Conservation (phyloP, 495 filamentous ascomycete species). For the Talaromyces borbonicus region DNA sequence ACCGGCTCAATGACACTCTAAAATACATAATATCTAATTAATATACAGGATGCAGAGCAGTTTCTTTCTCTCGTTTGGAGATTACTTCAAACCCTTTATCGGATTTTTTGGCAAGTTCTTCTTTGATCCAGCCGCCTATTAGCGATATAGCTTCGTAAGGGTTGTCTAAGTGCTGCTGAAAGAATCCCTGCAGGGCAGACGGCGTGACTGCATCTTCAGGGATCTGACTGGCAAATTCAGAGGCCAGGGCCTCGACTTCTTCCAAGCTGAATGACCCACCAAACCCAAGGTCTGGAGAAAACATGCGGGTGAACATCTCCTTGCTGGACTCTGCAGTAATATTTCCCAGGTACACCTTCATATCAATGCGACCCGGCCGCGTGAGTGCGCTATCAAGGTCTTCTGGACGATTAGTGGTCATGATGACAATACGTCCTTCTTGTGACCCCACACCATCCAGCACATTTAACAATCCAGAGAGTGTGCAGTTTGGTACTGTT, state of each 20-base stretch:
- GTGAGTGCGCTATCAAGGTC: constrained; percentile 65
- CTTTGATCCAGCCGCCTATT: constrained; percentile 47
- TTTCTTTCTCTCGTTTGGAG: background rate
- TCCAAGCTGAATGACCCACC: background rate
- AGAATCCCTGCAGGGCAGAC: constrained; percentile 69
- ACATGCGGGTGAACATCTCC: constrained; percentile 7
- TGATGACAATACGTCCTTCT: constrained; percentile 71
- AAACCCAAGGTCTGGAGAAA: constrained; percentile 1
- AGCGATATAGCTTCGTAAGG: constrained; percentile 51
- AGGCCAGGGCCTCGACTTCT: constrained; percentile 24
- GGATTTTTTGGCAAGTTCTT: constrained; percentile 42
- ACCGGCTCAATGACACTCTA: too few relatives aligned
- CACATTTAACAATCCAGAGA: constrained; percentile 67
- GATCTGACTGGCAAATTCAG: constrained; percentile 49
- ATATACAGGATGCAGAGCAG: background rate
- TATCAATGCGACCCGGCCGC: constrained; percentile 65
- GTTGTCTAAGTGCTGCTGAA: constrained; percentile 56
- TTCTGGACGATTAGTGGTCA: constrained; percentile 77
- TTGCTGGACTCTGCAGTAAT: background rate
- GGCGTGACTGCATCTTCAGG: constrained; percentile 58
- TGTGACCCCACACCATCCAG: constrained; percentile 77
- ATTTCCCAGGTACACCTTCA: constrained; percentile 39
- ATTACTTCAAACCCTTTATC: constrained; percentile 5
- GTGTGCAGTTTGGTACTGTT: background rate
- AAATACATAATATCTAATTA: too few relatives aligned